Conservation (phyloP, 2,329 filamentous ascomycete species). For the Penicillium thymicola region DNA sequence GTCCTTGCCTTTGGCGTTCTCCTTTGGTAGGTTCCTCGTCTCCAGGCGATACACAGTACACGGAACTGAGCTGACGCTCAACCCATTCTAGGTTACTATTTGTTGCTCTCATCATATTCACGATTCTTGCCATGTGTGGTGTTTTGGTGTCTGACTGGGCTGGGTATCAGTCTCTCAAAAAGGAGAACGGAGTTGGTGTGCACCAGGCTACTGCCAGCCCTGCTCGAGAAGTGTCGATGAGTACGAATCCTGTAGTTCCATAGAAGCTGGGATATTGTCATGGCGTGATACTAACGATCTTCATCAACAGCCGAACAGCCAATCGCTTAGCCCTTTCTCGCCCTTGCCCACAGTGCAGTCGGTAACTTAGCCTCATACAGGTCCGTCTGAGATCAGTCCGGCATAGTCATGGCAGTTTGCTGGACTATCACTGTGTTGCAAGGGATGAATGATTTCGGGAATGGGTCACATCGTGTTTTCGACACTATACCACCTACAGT, state of each 20-base stretch:
- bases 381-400: background rate
- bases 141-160: conserved; percentile 27
- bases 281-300: conserved; percentile 11
- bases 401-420: background rate
- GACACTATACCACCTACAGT: background rate
- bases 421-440: background rate
- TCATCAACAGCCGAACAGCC: conserved; percentile 17
- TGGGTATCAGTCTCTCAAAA: conserved; percentile 24
- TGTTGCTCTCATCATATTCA: conserved; percentile 27
- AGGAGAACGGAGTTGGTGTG: background rate
- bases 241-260: conserved; percentile 11
- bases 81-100: conserved; percentile 26
- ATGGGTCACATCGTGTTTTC: background rate
- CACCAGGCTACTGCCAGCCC: background rate
- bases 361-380: conserved; percentile 5
- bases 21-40: background rate
- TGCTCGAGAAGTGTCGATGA: conserved; percentile 13
- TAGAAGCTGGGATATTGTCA: conserved; percentile 13
- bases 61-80: background rate
- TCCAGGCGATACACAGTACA: background rate
- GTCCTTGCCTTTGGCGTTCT: conserved; percentile 31
- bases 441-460: background rate
- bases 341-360: conserved; percentile 4
- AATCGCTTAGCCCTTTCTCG: conserved; percentile 11
- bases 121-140: conserved; percentile 28